Conservation (phyloP, 495 filamentous ascomycete species). For the Penicillium herquei region DNA sequence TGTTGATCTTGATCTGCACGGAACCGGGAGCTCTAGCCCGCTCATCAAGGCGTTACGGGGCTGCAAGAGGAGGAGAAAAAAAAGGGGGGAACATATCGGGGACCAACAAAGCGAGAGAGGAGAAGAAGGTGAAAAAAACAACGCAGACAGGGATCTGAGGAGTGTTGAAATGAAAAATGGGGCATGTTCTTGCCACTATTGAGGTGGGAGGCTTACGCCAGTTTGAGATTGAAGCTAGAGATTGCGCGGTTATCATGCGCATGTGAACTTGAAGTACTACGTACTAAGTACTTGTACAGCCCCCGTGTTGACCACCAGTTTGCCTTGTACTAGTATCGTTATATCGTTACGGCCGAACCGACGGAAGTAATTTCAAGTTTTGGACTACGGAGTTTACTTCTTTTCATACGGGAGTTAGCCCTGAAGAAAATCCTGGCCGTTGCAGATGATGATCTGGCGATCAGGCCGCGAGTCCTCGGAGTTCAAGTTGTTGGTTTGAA, state of each 20-base stretch:
- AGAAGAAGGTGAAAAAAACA: background rate
- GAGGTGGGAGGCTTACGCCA: background rate
- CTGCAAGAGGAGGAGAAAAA: constrained; percentile 1
- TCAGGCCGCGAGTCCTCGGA: background rate
- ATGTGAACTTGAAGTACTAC: too few species aligned
- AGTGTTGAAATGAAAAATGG: background rate
- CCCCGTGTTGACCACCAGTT: background rate
- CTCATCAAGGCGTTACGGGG: constrained; percentile 8
- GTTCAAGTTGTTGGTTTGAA: too few species aligned
- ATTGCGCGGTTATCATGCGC: background rate
- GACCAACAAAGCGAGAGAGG: background rate
- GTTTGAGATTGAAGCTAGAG: background rate
- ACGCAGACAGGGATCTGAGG: background rate
- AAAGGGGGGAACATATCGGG: background rate
- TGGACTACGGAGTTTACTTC: background rate
- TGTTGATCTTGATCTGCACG: constrained; percentile 34
- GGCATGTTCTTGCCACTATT: background rate
- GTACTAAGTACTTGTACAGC: too few species aligned
- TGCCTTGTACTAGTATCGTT: background rate
- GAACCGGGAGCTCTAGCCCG: constrained; percentile 24
- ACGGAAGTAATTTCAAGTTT: background rate
- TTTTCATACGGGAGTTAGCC: background rate
- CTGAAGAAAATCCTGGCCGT: constrained; percentile 5
- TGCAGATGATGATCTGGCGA: constrained; percentile 1
- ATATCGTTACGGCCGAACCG: background rate